Base-by-base conservation (phyloP, 108 stramenopile genomes). In the Epipyxis sp. region DNA sequence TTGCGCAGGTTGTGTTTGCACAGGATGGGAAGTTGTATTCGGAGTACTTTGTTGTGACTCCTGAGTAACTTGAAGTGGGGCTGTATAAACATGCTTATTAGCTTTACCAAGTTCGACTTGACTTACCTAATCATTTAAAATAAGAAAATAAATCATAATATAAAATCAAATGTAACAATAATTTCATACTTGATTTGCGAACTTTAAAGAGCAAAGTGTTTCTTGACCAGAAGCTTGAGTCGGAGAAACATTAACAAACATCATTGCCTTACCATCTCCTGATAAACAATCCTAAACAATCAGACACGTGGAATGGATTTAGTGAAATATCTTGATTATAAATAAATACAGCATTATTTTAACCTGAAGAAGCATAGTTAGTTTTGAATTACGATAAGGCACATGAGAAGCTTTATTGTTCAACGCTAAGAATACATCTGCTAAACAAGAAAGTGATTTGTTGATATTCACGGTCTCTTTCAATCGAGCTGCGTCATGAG, bases 371-470 rank as follows among this genome's bases (percentile, higher is more conserved):
- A 97, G 78, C 78, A 93, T 92, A 0, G 96, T 97, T 37, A 97
- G 87, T 85, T 95, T 95, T 41, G 92, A 93, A 84, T 97, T 95
- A 59, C 96, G 78, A 91, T 89, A 95, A 2, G 96, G 96, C 1
- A 94, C 88, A 78, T 99, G 98, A 27, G 87, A 80, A 1, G 94
- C 85, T 69, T 94, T 93, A 61, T 86, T 88, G 3, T 90, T 86
- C 20, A 99, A 87, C 27, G 96, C 90, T 69, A 89, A 87, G 88
- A 99, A 99, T 6, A 99, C 98, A 82, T 96, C 96, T 16, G 95
- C 96, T 1, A 99, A 89, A 68, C 93, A 95, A 80, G 94, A 95
- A 32, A 98, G 84, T 79, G 94, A 94, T 89, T 98, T 98, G 77
- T 90, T 90, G 59, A 90, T 90, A 62, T 76, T 77, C 76, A 86